Conservation (phyloP, 164 flowering plant species). For the Protea cynaroides region DNA sequence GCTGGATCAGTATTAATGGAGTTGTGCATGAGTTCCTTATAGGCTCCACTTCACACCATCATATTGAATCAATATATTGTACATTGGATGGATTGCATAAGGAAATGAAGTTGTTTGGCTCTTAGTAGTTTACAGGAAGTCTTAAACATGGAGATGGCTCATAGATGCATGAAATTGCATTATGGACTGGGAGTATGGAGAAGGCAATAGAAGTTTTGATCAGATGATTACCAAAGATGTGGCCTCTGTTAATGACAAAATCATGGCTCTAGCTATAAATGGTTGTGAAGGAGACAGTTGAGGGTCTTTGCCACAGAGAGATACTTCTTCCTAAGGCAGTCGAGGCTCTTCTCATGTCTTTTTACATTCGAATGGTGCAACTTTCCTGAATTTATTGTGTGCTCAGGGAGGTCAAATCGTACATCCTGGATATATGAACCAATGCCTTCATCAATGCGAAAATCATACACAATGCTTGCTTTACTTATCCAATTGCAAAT, state of each 20-base stretch:
- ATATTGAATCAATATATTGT: constrained; percentile 14
- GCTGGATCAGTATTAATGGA: constrained; percentile 50
- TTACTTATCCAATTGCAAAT: too few relatives aligned
- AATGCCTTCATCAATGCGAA: too few relatives aligned
- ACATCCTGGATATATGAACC: too few relatives aligned
- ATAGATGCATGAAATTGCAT: not conserved
- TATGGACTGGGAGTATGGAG: not conserved
- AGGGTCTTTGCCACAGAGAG: not conserved
- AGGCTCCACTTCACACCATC: constrained; percentile 27
- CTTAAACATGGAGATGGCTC: not conserved
- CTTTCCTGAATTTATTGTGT: too few relatives aligned
- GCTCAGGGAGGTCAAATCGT: too few relatives aligned
- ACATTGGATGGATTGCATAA: constrained; percentile 15
- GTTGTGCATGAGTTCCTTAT: constrained; percentile 52
- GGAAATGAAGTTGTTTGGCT: constrained; percentile 21
- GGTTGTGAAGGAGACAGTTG: not conserved
- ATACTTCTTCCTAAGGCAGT: too few relatives aligned
- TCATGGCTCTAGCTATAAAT: not conserved
- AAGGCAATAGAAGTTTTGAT: not conserved
- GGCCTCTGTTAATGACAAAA: not conserved
- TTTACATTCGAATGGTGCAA: too few relatives aligned
- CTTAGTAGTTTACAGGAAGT: constrained; percentile 2
- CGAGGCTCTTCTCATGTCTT: too few relatives aligned
- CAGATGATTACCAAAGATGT: not conserved
- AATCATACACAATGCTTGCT: too few relatives aligned